Evolutionary conservation across 2,329 filamentous ascomycete genomes (phyloP).

Genomic region (Fusarium pilosicola): DNA sequence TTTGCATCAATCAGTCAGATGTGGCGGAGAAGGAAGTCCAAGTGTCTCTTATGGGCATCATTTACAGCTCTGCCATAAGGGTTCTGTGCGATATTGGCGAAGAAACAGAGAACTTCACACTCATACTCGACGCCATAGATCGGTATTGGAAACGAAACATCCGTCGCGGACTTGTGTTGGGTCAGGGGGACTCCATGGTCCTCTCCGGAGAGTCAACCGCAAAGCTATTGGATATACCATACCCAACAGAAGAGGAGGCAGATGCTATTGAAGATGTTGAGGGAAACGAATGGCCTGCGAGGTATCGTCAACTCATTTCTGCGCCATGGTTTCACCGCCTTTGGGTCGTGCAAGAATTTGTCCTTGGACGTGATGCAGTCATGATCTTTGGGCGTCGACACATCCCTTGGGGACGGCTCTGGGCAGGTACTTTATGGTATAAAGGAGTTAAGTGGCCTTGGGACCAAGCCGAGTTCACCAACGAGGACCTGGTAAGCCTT

Average conservation of each 20-base stretch:
- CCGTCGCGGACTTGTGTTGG: not conserved
- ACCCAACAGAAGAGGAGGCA: not conserved
- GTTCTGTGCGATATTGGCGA: constrained; percentile 7
- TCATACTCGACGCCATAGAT: not conserved
- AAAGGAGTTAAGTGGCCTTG: not conserved
- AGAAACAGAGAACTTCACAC: not conserved
- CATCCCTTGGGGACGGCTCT: constrained; percentile 1
- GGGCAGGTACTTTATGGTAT: not conserved
- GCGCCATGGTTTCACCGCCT: constrained; percentile 15
- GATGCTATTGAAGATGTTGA: not conserved
- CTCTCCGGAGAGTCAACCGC: not conserved
- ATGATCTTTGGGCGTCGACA: constrained; percentile 2
- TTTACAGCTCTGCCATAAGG: constrained; percentile 6
- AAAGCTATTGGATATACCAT: not conserved
- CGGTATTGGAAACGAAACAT: constrained; percentile 11
- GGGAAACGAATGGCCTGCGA: not conserved
- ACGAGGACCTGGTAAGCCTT: accelerated
- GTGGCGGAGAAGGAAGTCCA: not conserved
- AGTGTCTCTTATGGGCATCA: constrained; percentile 6
- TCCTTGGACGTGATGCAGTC: constrained; percentile 1
- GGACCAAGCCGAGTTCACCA: not conserved
- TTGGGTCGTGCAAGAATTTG: constrained; percentile 23
- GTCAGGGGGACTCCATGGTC: not conserved
- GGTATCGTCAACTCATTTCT: not conserved
- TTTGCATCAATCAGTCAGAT: constrained; percentile 14